Evolutionary conservation across 2,329 filamentous ascomycete genomes (phyloP), one percentile per base, ranked within the genome.

Genomic region (Annulohypoxylon truncatum): DNA sequence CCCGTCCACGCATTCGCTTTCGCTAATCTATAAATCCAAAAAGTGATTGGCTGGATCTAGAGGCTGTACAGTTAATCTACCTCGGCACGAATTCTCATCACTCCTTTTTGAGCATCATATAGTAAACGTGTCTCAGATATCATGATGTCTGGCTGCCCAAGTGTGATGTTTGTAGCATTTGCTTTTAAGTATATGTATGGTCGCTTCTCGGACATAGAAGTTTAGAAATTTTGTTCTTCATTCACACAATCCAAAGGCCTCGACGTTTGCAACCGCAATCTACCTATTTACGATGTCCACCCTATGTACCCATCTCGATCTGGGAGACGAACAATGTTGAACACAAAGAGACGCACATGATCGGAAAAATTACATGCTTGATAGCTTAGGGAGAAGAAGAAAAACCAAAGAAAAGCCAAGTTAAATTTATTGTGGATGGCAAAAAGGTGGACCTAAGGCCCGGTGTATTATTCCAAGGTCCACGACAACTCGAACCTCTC

Each of bases 101-200:
- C 24, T 48, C 44, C 44, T 44, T 31, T 31, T 12, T 8, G 2
- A n/a, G 38, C 28, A 44, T 54, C 26, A 20, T 15, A 29, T 44
- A 44, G 24, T 54, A 15, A 15, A 40, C 52, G 35, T 44, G 38
- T 44, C 22, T 44, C 5, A 42, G 28, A 31, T 22, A 44, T 33
- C 10, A 28, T 29, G 24, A 44, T 22, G 24, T 8, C 12, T 20
- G 10, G 29, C 9, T 29, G 35, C 9, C 35, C 13, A 44, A 22
- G 15, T 40, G 4, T 31, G 35, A 18, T 42, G 13, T 29, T 18
- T 42, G 28, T 18, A 13, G 29, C 44, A 12, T 8, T 31, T 13
- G 38, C n/a, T 31, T 54, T 54, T 20, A 22, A 7, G 38, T 54
- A 54, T 54, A 54, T 44, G 35, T 54, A 54, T 8, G 6, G 8